Base-by-base conservation (phyloP, 768 basidiomycete genomes). In the Pisolithus orientalis region DNA sequence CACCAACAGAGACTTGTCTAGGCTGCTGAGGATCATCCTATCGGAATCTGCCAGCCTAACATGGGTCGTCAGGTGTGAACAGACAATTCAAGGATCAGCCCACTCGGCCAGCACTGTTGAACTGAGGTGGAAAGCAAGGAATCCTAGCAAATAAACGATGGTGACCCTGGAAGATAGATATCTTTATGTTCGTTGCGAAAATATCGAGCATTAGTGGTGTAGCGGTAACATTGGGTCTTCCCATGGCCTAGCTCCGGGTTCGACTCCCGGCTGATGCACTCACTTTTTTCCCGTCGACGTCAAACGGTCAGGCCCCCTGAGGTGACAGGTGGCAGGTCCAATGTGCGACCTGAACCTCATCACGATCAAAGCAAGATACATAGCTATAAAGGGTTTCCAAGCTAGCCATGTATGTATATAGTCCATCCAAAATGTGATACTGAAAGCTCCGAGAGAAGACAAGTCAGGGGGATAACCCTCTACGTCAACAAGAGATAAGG, bases 171-270 rank as follows among this genome's bases (percentile, higher is more conserved):
- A 38, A 38, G 37, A 21, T 21, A 21, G 21, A 38, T 38, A 38
- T 3, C 16, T 11, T 2, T 24, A 6, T 44, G 43, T 25, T 44
- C 5, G 8, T 27, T 7, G 21, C 6, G 1, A 25, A 11, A 25
- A 27, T 10, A 8, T 0, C 32, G 32, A 40, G 67, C 66, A 66
- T 70, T 58, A 66, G 66, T 85, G 81, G 84, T 84, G 84, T 85
- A 86, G 71, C 79, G 84, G 84, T 85, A 85, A 86, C 85, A 85
- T 87, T 84, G 82, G 81, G 82, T 84, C 83, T 86, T 87, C 85
- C 84, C 85, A 86, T 77, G 75, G 75, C 75, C 76, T 75, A 76
- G 77, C 77, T 65, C 76, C 75, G 77, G 77, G 77, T 78, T 78
- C 77, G 77, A 78, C 72, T 78, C 77, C 77, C 77, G 75, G 77